Evolutionary conservation across 2,329 filamentous ascomycete species (phyloP).

Genomic region (Thelonectria rubi): DNA sequence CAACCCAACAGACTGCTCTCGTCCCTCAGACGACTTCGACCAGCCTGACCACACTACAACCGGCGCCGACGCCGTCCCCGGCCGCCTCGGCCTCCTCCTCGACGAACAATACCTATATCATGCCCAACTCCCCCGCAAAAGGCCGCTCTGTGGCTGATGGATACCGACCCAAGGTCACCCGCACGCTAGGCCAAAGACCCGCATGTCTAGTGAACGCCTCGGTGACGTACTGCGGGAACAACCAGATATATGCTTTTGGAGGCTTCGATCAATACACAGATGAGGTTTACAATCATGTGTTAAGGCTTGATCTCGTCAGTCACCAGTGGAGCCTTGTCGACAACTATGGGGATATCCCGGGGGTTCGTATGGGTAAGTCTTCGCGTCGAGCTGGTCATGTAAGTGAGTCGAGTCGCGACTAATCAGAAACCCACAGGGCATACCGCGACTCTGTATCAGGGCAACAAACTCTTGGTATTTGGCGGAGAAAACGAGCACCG

Average conservation of each 20-base stretch:
- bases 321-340: constrained; percentile 96
- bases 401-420: constrained; percentile 6
- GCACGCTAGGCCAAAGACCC: constrained; percentile 81
- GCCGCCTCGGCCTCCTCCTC: constrained; percentile 48
- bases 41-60: constrained; percentile 39
- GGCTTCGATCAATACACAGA: constrained; percentile 99
- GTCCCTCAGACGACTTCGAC: constrained; percentile 41
- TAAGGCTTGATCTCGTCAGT: constrained; percentile 85
- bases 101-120: constrained; percentile 86
- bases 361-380: constrained; percentile 88
- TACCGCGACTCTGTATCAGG: constrained; percentile 92
- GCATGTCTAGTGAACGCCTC: constrained; percentile 98
- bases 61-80: constrained; percentile 37
- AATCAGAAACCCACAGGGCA: constrained; percentile 68
- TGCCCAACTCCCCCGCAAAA: constrained; percentile 85
- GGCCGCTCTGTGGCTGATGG: constrained; percentile 72
- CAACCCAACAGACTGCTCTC: constrained; percentile 37
- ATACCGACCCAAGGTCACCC: constrained; percentile 85
- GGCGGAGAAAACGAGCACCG: constrained; percentile 98
- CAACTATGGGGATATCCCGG: constrained; percentile 98
- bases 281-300: constrained; percentile 98
- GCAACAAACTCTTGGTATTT: constrained; percentile 95
- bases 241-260: constrained; percentile 97
- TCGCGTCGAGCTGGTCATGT: background rate
- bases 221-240: constrained; percentile 97